Percentiles rank a stretch among this genome's conserved stretches.
These are phyloP conservation scores for Globisporangium canariense DNA, from an alignment of 352 stramenopile genomes.

Conservation along the genomic window DNA sequence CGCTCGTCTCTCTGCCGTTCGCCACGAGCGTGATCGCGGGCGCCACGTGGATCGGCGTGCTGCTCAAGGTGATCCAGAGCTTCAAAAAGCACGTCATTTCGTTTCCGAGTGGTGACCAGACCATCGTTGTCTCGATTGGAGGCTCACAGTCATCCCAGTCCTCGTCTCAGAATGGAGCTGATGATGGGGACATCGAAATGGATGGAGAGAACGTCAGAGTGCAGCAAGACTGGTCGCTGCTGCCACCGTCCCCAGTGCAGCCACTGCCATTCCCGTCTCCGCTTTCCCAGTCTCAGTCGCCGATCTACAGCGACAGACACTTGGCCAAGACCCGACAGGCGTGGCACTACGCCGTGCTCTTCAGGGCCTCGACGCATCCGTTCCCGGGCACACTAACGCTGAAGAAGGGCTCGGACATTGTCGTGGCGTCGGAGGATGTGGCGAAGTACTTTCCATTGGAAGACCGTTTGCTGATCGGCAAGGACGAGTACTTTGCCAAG, in stretches of 20 bases:
- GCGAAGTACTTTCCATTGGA: conserved; percentile 58
- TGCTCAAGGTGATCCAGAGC: conserved; percentile 52
- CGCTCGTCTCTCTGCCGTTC: conserved; percentile 39
- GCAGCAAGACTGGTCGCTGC: background rate
- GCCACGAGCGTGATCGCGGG: conserved; percentile 23
- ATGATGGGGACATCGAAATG: conserved; percentile 8
- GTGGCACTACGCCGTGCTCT: conserved; percentile 80
- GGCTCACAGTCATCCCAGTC: background rate
- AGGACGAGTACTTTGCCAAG: conserved; percentile 45
- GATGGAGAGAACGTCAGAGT: background rate
- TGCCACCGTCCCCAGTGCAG: conserved; percentile 10
- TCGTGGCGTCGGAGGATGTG: conserved; percentile 42
- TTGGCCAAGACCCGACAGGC: conserved; percentile 32
- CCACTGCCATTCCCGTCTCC: background rate
- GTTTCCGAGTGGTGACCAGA: background rate
- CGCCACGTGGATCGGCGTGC: conserved; percentile 48
- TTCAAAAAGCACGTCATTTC: conserved; percentile 24
- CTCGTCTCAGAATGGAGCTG: background rate
- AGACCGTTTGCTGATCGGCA: conserved; percentile 53
- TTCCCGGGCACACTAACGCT: conserved; percentile 53
- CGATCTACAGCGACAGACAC: conserved; percentile 28
- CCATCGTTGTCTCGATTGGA: background rate
- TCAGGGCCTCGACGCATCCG: conserved; percentile 44
- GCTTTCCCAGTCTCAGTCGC: background rate
- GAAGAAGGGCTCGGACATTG: conserved; percentile 31